phyloP scores from a whole-genome alignment of 2,329 filamentous ascomycete species.

The Fusarium avenaceum region DNA sequence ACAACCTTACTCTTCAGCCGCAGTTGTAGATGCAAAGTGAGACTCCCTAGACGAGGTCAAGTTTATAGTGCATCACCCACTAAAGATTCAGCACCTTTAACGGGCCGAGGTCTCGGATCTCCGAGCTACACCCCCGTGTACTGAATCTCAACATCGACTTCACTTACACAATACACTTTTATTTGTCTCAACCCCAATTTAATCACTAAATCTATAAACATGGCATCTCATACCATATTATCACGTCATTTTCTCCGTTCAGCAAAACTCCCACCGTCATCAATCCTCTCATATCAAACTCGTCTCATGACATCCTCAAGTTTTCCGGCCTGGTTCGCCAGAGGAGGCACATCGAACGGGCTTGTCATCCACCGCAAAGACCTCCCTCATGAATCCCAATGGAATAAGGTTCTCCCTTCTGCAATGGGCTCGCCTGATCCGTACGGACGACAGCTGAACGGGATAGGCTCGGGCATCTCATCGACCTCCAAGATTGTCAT shows the following conservation, averaged over 20 bases:
- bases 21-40: neutral
- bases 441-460: conserved; percentile 78
- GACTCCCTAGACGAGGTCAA: neutral
- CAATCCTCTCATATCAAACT: conserved; percentile 5
- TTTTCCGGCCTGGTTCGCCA: conserved; percentile 60
- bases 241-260: conserved; percentile 12
- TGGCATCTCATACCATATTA: conserved; percentile 1
- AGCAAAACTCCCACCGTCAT: conserved; percentile 1
- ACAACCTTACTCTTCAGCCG: neutral
- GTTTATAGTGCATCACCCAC: conserved; percentile 22
- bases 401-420: conserved; percentile 66
- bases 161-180: neutral
- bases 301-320: conserved; percentile 34
- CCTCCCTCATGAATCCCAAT: conserved; percentile 55
- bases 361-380: conserved; percentile 62
- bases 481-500: conserved; percentile 80
- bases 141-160: neutral
- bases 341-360: conserved; percentile 78
- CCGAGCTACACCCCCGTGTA: conserved; percentile 7
- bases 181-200: neutral
- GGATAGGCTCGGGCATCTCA: conserved; percentile 77
- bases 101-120: conserved; percentile 19
- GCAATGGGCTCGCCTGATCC: conserved; percentile 76
- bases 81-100: conserved; percentile 12
- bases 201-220: neutral